These are phyloP conservation scores for Acer campestre DNA, from an alignment of 345 rosid species.

Conservation along the genomic window DNA sequence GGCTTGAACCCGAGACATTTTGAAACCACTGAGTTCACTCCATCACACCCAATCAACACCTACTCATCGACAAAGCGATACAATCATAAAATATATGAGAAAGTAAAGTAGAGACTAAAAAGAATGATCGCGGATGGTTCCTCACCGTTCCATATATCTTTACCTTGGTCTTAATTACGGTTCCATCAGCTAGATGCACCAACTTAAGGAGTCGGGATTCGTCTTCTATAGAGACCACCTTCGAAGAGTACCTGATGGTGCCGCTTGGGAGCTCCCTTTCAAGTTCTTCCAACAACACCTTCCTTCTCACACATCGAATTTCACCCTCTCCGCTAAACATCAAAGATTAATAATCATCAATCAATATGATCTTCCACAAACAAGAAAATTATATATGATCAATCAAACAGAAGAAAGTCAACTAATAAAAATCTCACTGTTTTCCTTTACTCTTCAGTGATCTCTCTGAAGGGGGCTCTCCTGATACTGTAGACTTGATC, in stretches of 20 bases:
- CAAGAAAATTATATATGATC: background rate
- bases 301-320: conserved; percentile 57
- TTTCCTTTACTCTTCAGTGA: background rate
- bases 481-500: conserved; percentile 27
- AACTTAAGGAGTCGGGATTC: conserved; percentile 51
- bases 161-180: conserved; percentile 64
- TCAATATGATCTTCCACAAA: background rate
- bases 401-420: background rate
- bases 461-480: conserved; percentile 22
- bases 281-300: conserved; percentile 53
- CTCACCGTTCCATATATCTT: background rate
- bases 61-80: conserved; percentile 7
- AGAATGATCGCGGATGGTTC: background rate
- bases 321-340: conserved; percentile 44
- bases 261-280: conserved; percentile 56
- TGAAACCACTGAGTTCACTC: conserved; percentile 65
- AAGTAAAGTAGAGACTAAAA: background rate
- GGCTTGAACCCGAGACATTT: conserved; percentile 64
- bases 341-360: background rate
- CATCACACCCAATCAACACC: conserved; percentile 77
- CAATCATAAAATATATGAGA: background rate
- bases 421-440: background rate
- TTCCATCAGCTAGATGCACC: conserved; percentile 62
- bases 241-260: conserved; percentile 67
- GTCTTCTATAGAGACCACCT: conserved; percentile 64